Conservation (phyloP, 768 basidiomycete species). For the Coprinopsis marcescibilis region DNA sequence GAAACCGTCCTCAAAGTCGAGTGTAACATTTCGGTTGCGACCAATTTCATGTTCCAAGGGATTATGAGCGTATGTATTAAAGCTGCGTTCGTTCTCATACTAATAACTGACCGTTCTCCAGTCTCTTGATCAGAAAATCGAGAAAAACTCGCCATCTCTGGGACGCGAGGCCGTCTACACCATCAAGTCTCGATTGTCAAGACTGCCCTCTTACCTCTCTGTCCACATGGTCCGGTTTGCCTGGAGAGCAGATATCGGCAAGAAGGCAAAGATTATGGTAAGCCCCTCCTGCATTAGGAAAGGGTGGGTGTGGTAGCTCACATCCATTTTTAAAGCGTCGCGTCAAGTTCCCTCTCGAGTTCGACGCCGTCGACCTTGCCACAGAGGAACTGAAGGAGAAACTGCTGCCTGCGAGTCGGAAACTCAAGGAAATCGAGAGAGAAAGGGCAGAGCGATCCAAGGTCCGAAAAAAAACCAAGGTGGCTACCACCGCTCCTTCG, state of each 20-base stretch:
- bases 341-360: slow-evolving; percentile 89
- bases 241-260: slow-evolving; percentile 85
- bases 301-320: background rate
- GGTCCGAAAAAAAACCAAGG: slow-evolving; percentile 71
- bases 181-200: slow-evolving; percentile 72
- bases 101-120: slow-evolving; percentile 24
- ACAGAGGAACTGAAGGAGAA: slow-evolving; percentile 75
- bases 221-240: slow-evolving; percentile 96
- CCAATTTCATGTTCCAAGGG: slow-evolving; percentile 86
- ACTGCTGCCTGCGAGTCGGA: slow-evolving; percentile 63
- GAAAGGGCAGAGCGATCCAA: slow-evolving; percentile 80
- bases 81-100: background rate
- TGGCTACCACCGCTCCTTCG: slow-evolving; percentile 19
- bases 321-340: slow-evolving; percentile 47
- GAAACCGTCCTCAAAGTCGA: slow-evolving; percentile 86
- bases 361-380: slow-evolving; percentile 78
- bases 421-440: slow-evolving; percentile 75
- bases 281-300: slow-evolving; percentile 10
- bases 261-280: slow-evolving; percentile 98
- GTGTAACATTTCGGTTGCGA: slow-evolving; percentile 83
- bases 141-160: slow-evolving; percentile 77
- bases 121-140: slow-evolving; percentile 83
- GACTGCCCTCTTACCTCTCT: slow-evolving; percentile 79
- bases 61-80: slow-evolving; percentile 60
- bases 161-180: slow-evolving; percentile 79